Conservation (phyloP, 176 grass and related monocot species). For the Oryza glaberrima region DNA sequence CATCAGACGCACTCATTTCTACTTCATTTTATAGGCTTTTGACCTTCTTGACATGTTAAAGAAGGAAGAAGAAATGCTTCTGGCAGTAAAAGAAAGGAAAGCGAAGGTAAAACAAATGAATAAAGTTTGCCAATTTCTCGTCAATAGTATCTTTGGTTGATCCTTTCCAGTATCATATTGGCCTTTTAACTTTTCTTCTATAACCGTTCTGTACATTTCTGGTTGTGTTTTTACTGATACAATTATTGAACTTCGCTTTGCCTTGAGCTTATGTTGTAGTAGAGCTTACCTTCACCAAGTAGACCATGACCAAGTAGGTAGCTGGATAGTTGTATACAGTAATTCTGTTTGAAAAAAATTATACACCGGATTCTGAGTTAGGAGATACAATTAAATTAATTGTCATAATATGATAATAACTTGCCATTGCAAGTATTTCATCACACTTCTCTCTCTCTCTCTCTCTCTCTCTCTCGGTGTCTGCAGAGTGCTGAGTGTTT, state of each 20-base stretch:
- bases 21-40: slow-evolving; percentile 54
- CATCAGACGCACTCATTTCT: neutral
- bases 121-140: neutral
- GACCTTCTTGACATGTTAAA: slow-evolving; percentile 95
- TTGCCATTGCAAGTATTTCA: neutral
- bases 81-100: slow-evolving; percentile 74
- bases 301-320: neutral
- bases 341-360: slow-evolving; percentile 2
- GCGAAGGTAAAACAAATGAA: slow-evolving; percentile 55
- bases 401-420: neutral
- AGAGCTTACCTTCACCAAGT: neutral
- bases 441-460: neutral
- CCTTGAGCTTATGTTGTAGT: neutral
- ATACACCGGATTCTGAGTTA: neutral
- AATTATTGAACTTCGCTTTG: neutral
- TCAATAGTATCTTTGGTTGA: neutral
- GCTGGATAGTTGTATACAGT: neutral
- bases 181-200: neutral
- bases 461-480: too few relatives aligned
- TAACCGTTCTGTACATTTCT: neutral
- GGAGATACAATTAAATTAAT: neutral
- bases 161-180: neutral
- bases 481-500: too few relatives aligned
- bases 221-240: neutral
- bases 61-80: slow-evolving; percentile 89